These are phyloP conservation scores for Nepenthes gracilis DNA, from an alignment of 148 eudicot genomes.

Conservation along the genomic window DNA sequence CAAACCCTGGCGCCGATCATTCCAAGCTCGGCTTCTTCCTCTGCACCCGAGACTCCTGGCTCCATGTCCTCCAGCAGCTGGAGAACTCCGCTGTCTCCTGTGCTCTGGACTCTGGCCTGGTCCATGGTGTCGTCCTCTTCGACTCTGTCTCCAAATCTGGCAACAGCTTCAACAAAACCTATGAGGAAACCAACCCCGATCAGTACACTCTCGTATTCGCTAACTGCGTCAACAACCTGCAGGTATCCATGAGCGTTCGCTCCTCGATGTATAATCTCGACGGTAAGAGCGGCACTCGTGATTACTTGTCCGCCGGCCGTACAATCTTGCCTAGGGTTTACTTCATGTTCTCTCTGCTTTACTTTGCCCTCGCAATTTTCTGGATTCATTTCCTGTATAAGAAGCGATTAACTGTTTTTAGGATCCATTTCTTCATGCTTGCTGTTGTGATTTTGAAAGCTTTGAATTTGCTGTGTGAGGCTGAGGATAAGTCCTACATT, in stretches of 20 bases:
- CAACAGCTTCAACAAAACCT: conserved; percentile 9
- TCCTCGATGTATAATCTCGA: conserved; percentile 64
- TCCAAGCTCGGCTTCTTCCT: conserved; percentile 66
- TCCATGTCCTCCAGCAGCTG: conserved; percentile 47
- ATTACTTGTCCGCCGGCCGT: conserved; percentile 60
- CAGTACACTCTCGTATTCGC: conserved; percentile 64
- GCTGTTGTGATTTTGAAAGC: conserved; percentile 45
- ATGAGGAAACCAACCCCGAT: conserved; percentile 30
- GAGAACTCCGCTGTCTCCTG: conserved; percentile 40
- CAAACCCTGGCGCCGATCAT: conserved; percentile 22
- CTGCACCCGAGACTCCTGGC: conserved; percentile 46
- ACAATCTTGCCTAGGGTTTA: conserved; percentile 44
- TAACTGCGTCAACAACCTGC: conserved; percentile 33
- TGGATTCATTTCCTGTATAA: conserved; percentile 33
- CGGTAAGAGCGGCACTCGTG: conserved; percentile 24
- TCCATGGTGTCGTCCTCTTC: conserved; percentile 38
- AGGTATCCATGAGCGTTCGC: conserved; percentile 40
- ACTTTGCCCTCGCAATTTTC: conserved; percentile 17
- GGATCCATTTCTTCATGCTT: conserved; percentile 59
- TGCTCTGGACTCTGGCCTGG: conserved; percentile 32
- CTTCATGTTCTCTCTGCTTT: conserved; percentile 32
- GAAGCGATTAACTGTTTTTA: conserved; percentile 30
- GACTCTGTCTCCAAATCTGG: conserved; percentile 8
- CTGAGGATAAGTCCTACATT: conserved; percentile 55
- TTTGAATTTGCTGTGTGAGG: conserved; percentile 47